A percentile compares a stretch with the other conserved stretches of the same genome.
Evolutionary conservation across 2,329 filamentous ascomycete species (phyloP).

Genomic region (Apiospora marii): DNA sequence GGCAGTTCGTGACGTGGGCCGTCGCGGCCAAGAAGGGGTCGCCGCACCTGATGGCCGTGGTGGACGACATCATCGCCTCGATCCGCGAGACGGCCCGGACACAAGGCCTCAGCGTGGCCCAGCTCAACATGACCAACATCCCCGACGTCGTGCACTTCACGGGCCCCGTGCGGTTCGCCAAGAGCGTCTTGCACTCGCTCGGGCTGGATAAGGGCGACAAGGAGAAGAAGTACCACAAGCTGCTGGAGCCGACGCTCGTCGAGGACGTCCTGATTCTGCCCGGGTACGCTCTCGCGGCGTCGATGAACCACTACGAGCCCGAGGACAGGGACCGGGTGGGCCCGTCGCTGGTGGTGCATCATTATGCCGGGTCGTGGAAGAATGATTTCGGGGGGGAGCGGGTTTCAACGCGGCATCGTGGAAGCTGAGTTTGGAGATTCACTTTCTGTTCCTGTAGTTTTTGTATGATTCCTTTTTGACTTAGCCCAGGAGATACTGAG

Average conservation of each 20-base stretch:
- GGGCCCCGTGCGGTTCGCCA: slow-evolving; percentile 30
- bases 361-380: slow-evolving; percentile 30
- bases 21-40: slow-evolving; percentile 21
- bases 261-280: slow-evolving; percentile 22
- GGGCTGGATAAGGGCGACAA: background rate
- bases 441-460: too few relatives aligned
- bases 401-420: background rate
- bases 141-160: slow-evolving; percentile 32
- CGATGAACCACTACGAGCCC: slow-evolving; percentile 18
- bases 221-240: background rate
- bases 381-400: slow-evolving; percentile 26
- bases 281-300: slow-evolving; percentile 8
- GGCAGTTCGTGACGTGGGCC: slow-evolving; percentile 28
- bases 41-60: slow-evolving; percentile 29
- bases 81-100: slow-evolving; percentile 24
- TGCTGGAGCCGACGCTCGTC: slow-evolving; percentile 22
- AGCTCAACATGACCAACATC: slow-evolving; percentile 28
- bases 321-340: slow-evolving; percentile 22
- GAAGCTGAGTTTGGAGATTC: background rate
- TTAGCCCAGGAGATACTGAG: background rate
- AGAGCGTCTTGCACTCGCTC: slow-evolving; percentile 26
- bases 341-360: slow-evolving; percentile 26
- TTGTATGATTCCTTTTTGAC: background rate
- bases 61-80: slow-evolving; percentile 32
- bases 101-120: slow-evolving; percentile 26